phyloP scores from a whole-genome alignment of 192 early-diverging fungal species.

The Fimicolochytrium jonesii region DNA sequence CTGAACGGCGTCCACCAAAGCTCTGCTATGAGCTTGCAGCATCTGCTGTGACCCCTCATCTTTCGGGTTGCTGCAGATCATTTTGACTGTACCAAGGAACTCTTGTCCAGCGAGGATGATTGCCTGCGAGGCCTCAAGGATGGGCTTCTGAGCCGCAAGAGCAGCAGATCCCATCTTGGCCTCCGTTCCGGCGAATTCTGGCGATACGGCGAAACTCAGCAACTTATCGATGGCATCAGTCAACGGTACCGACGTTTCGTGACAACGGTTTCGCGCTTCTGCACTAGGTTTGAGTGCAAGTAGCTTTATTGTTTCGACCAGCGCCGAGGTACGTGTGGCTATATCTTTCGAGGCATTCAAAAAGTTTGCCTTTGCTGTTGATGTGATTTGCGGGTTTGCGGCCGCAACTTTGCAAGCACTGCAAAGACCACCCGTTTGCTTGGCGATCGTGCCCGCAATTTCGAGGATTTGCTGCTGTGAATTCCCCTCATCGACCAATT shows the following conservation, averaged over 20 bases:
- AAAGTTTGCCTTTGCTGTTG: conserved; percentile 38
- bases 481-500: conserved; percentile 33
- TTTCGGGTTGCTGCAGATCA: conserved; percentile 41
- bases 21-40: conserved; percentile 27
- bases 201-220: conserved; percentile 26
- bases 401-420: conserved; percentile 39
- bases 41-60: conserved; percentile 23
- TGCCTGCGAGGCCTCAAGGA: conserved; percentile 32
- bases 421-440: conserved; percentile 45
- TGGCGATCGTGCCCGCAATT: conserved; percentile 39
- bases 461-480: conserved; percentile 39
- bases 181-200: conserved; percentile 40
- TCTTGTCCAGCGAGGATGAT: conserved; percentile 33
- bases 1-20: conserved; percentile 31
- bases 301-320: conserved; percentile 43
- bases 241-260: conserved; percentile 30
- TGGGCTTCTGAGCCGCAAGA: conserved; percentile 34
- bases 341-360: conserved; percentile 39
- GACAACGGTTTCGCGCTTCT: conserved; percentile 31
- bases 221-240: conserved; percentile 42
- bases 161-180: conserved; percentile 39
- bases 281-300: conserved; percentile 34
- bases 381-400: conserved; percentile 16
- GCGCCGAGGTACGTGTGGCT: conserved; percentile 34
- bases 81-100: conserved; percentile 35